These are phyloP conservation scores for Suillus discolor DNA, from an alignment of 768 basidiomycete species.

Conservation along the genomic window DNA sequence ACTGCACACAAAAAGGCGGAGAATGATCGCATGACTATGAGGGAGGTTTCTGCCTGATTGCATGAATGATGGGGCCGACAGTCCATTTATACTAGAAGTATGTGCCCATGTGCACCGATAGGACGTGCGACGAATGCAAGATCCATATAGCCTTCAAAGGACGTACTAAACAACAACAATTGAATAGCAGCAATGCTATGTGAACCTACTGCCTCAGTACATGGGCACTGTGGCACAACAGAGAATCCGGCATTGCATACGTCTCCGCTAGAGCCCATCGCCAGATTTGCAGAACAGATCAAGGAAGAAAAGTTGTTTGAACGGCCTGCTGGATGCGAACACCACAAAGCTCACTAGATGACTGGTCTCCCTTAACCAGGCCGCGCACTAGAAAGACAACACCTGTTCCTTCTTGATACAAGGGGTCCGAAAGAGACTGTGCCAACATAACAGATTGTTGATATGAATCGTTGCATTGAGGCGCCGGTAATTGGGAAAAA, in stretches of 20 bases:
- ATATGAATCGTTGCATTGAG: background rate
- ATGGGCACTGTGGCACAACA: background rate
- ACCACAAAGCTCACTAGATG: background rate
- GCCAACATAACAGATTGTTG: background rate
- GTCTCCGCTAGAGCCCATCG: background rate
- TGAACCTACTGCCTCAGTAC: background rate
- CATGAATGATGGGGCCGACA: background rate
- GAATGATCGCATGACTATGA: conserved; percentile 17
- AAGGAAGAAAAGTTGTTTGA: background rate
- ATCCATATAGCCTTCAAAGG: background rate
- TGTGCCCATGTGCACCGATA: background rate
- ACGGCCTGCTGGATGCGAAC: background rate
- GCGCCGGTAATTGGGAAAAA: no score
- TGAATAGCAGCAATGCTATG: background rate
- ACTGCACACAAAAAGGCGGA: conserved; percentile 3
- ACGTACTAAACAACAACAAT: background rate
- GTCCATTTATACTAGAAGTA: background rate
- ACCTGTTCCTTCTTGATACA: no score
- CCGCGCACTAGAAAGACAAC: no score
- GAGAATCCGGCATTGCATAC: background rate
- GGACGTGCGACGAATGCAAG: background rate
- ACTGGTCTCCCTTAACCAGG: background rate
- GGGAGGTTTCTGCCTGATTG: background rate
- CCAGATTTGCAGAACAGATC: background rate
- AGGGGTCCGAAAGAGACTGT: no score